Evolutionary conservation across 2,329 filamentous ascomycete genomes (phyloP).

Genomic region (Pyricularia sp.): DNA sequence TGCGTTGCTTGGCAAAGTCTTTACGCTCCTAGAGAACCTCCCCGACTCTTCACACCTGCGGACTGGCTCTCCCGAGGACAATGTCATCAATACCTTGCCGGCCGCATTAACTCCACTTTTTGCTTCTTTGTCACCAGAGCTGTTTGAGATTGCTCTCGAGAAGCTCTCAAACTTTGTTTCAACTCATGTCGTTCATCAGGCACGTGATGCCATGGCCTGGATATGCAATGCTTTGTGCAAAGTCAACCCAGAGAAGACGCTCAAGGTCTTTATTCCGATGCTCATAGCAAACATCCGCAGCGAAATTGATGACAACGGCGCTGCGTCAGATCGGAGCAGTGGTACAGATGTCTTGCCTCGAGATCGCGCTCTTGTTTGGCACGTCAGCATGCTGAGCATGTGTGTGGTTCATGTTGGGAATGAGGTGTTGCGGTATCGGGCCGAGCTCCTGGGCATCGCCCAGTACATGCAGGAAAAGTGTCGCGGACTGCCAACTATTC

Average conservation of each 20-base stretch:
- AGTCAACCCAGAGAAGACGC: conserved; percentile 82
- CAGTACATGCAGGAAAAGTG: conserved; percentile 95
- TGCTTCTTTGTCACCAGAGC: conserved; percentile 77
- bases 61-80: conserved; percentile 87
- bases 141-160: conserved; percentile 83
- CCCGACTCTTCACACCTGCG: conserved; percentile 81
- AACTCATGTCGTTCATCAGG: conserved; percentile 92
- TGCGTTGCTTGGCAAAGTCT: conserved; percentile 84
- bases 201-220: conserved; percentile 95
- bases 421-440: conserved; percentile 77
- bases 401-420: conserved; percentile 90
- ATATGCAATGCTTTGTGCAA: conserved; percentile 95
- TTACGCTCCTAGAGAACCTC: conserved; percentile 87
- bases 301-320: conserved; percentile 93
- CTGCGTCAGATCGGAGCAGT: conserved; percentile 85
- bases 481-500: conserved; percentile 82
- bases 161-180: conserved; percentile 88
- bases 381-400: conserved; percentile 95
- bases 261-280: conserved; percentile 83
- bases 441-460: conserved; percentile 81
- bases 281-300: conserved; percentile 84
- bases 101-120: conserved; percentile 85
- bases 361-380: conserved; percentile 89
- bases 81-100: conserved; percentile 88
- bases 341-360: conserved; percentile 87